A percentile compares a stretch with the other conserved stretches of the same genome.
Conservation (phyloP, 2,329 filamentous ascomycete genomes). For the Alternaria metachromatica region DNA sequence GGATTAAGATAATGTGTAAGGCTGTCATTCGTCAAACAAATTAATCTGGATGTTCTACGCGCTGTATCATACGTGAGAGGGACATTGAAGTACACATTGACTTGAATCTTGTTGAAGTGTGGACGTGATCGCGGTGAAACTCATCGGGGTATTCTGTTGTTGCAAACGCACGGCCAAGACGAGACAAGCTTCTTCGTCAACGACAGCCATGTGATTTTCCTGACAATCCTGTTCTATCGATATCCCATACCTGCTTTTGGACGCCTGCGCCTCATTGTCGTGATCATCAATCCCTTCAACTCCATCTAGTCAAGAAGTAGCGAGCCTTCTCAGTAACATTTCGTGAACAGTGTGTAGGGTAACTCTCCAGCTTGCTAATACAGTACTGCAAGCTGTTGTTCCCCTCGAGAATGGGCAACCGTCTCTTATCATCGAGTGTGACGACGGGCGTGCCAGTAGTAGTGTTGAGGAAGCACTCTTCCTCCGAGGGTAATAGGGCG, state of each 20-base stretch:
- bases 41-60: background rate
- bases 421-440: background rate
- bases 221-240: background rate
- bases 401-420: background rate
- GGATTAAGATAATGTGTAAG: background rate
- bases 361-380: conserved; percentile 3
- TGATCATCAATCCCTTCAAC: background rate
- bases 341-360: background rate
- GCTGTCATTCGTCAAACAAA: background rate
- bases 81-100: background rate
- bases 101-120: background rate
- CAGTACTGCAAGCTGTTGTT: conserved; percentile 5
- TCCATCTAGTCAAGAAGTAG: conserved; percentile 5
- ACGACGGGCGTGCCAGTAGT: conserved; percentile 1
- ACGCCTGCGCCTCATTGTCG: background rate
- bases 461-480: conserved; percentile 3
- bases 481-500: background rate
- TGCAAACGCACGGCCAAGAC: background rate
- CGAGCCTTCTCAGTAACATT: background rate
- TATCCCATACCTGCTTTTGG: background rate
- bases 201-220: background rate
- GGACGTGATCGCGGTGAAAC: background rate
- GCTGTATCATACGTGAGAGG: background rate
- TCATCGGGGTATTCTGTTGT: background rate
- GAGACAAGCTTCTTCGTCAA: background rate